Evolutionary conservation across 106 monocot species (phyloP).

Genomic region (Phalaenopsis aphrodite): DNA sequence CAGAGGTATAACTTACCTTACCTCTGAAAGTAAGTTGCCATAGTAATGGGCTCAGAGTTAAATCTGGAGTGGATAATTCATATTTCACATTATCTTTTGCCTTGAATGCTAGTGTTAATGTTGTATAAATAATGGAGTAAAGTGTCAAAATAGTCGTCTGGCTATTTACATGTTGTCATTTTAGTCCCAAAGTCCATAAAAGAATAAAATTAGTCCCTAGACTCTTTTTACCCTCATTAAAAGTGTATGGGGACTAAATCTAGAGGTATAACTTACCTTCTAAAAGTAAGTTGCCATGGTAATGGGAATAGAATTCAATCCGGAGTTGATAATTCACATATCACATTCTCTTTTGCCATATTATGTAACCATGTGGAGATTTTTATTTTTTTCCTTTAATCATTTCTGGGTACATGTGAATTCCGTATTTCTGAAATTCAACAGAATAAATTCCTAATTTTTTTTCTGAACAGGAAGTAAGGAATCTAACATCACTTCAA

Average conservation of each 20-base stretch:
- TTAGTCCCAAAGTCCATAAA: too few species aligned
- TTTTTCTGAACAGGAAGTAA: slow-evolving; percentile 54
- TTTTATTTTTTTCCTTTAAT: background rate
- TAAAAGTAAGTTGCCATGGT: background rate
- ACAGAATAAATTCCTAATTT: background rate
- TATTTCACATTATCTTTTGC: background rate
- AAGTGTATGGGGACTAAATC: background rate
- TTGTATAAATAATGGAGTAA: too few species aligned
- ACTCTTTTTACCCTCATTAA: too few species aligned
- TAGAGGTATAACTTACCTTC: slow-evolving; percentile 40
- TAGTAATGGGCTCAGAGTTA: background rate
- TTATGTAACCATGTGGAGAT: background rate
- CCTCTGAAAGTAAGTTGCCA: background rate
- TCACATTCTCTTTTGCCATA: background rate
- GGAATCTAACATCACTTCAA: slow-evolving; percentile 49
- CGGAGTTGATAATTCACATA: background rate
- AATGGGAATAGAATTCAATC: background rate
- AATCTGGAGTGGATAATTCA: background rate
- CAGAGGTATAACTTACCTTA: slow-evolving; percentile 39
- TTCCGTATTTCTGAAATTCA: background rate
- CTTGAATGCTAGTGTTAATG: background rate
- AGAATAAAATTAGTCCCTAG: too few species aligned
- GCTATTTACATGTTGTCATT: too few species aligned
- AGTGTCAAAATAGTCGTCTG: too few species aligned
- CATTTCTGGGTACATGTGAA: background rate